These are phyloP conservation scores for Jacaranda copaia DNA, from an alignment of 257 asterid genomes.

Conservation along the genomic window DNA sequence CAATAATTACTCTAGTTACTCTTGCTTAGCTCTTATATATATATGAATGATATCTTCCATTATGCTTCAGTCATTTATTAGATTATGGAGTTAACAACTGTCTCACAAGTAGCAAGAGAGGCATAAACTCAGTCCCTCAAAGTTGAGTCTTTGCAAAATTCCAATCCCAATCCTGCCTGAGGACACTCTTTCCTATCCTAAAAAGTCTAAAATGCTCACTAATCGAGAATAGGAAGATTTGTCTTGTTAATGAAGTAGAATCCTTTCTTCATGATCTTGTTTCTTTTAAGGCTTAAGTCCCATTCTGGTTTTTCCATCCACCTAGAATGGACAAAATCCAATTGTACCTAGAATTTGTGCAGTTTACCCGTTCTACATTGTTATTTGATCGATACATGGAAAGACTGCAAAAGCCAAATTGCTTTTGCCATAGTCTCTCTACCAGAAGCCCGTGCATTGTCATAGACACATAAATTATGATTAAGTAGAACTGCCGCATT, in stretches of 20 bases:
- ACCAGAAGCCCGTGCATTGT: too few relatives aligned
- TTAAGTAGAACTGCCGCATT: too few relatives aligned
- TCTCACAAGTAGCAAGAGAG: too few relatives aligned
- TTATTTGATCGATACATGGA: too few relatives aligned
- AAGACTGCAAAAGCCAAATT: too few relatives aligned
- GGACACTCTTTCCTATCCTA: background rate
- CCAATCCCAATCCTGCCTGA: background rate
- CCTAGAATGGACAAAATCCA: too few relatives aligned
- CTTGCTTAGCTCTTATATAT: background rate
- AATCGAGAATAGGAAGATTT: background rate
- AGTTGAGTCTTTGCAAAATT: background rate
- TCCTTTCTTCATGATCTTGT: background rate
- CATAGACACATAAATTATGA: too few relatives aligned
- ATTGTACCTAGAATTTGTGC: too few relatives aligned
- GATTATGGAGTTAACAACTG: background rate
- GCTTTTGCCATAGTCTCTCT: too few relatives aligned
- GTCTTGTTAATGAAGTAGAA: slow-evolving; percentile 3
- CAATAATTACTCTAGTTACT: background rate
- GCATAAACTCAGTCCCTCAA: background rate
- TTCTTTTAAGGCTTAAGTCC: background rate
- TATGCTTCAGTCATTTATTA: slow-evolving; percentile 8
- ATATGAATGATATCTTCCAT: background rate
- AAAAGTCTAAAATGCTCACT: background rate
- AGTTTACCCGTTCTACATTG: too few relatives aligned
- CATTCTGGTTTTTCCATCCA: too few relatives aligned